phyloP scores from a whole-genome alignment of 768 basidiomycete species.

The Myochromella boudieri region DNA sequence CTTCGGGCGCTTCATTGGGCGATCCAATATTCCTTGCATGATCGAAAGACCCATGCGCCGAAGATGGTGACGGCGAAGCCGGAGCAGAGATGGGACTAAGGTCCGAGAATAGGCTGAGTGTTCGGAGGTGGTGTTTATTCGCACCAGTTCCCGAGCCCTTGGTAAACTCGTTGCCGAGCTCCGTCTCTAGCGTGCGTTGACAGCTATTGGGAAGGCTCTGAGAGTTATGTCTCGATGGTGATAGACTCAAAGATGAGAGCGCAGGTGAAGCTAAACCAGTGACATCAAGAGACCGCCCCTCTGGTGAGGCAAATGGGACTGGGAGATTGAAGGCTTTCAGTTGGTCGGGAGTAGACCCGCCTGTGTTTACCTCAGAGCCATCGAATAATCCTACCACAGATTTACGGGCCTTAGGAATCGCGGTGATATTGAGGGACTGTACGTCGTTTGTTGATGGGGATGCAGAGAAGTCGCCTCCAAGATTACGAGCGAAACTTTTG shows the following conservation, averaged over 20 bases:
- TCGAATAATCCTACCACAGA: slow-evolving; percentile 68
- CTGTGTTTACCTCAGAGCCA: slow-evolving; percentile 19
- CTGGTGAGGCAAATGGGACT: slow-evolving; percentile 32
- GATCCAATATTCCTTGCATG: slow-evolving; percentile 14
- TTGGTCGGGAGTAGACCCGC: slow-evolving; percentile 17
- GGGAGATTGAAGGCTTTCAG: slow-evolving; percentile 21
- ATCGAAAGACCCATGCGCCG: slow-evolving; percentile 9
- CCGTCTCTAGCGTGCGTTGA: slow-evolving; percentile 48
- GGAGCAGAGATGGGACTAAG: slow-evolving; percentile 45
- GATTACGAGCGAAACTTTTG: slow-evolving; percentile 43
- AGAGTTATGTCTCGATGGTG: slow-evolving; percentile 20
- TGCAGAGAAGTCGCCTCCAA: slow-evolving; percentile 32
- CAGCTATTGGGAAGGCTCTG: slow-evolving; percentile 20
- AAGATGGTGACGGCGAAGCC: slow-evolving; percentile 28
- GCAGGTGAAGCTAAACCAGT: slow-evolving; percentile 30
- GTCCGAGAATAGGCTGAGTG: slow-evolving; percentile 54
- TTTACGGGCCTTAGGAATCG: slow-evolving; percentile 36
- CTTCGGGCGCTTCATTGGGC: slow-evolving; percentile 11
- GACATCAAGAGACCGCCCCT: slow-evolving; percentile 29
- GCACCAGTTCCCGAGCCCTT: slow-evolving; percentile 40
- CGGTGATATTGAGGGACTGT: slow-evolving; percentile 15
- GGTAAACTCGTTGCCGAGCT: slow-evolving; percentile 56
- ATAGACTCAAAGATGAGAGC: slow-evolving; percentile 33
- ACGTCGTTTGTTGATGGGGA: slow-evolving; percentile 11
- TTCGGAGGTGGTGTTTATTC: slow-evolving; percentile 44